These are phyloP conservation scores for Diaporthe sp. DNA, from an alignment of 2,329 filamentous ascomycete genomes.

Conservation along the genomic window DNA sequence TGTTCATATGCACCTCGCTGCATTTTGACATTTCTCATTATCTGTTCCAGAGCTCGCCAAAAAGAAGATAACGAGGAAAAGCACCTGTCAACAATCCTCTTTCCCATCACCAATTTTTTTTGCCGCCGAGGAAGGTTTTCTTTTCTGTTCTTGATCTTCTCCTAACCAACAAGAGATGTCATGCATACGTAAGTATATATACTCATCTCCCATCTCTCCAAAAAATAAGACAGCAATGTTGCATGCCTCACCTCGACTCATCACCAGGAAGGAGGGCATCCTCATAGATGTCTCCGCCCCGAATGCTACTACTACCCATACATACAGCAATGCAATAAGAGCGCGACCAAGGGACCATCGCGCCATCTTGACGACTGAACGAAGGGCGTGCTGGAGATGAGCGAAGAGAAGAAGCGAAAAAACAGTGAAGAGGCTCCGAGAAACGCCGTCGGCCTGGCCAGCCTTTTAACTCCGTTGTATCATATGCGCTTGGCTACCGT, in stretches of 20 bases:
- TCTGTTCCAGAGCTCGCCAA: neutral
- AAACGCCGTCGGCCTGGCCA: constrained; percentile 17
- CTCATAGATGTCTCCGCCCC: neutral
- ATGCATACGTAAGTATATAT: constrained; percentile 9
- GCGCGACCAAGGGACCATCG: neutral
- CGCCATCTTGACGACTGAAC: neutral
- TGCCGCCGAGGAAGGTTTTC: constrained; percentile 9
- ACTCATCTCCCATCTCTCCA: neutral
- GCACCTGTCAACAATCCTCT: neutral
- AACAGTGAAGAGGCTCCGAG: neutral
- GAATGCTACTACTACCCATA: constrained; percentile 5
- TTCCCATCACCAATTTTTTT: neutral
- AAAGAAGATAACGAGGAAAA: constrained; percentile 1
- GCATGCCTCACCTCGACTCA: neutral
- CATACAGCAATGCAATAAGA: constrained; percentile 6
- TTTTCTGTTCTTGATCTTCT: neutral
- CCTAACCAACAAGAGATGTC: neutral
- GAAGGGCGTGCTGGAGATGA: neutral
- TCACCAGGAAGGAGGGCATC: neutral
- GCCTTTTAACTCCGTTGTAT: constrained; percentile 23
- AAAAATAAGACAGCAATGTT: neutral
- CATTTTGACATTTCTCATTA: constrained; percentile 27
- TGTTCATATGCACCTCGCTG: neutral
- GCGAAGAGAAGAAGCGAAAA: neutral
- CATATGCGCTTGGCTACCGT: constrained; percentile 28